Evolutionary conservation across 176 grass and related monocot genomes (phyloP), one percentile per base, ranked within the genome.

Genomic region (Bolboschoenus planiculmis): DNA sequence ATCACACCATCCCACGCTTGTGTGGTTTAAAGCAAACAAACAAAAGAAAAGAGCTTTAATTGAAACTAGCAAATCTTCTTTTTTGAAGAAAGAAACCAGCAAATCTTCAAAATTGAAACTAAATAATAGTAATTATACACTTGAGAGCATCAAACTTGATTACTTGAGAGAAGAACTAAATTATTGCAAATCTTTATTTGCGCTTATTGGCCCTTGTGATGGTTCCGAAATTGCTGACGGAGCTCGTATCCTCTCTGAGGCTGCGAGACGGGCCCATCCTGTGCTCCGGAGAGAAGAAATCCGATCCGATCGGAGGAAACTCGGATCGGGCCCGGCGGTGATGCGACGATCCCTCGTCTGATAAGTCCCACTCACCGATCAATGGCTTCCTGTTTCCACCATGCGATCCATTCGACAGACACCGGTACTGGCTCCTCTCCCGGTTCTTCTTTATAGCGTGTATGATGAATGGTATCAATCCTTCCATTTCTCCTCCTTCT

Each of bases 401-500:
- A 34, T 72, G 84, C 78, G 91, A 91, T 24, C 87, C 80, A 46
- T 75, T 87, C 18, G 87, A 76, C 50, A 87, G 68, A 84, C 85
- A 51, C 57, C 86, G 75, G 87, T 94, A 92, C 24, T 33, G 11
- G 70, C 43, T 73, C 9, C 83, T 83, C 53, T 36, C 78, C 5
- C 79, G 24, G 83, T 83, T 94, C 83, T 43, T 89, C 90, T 89
- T 97, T 85, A 97, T 81, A n/a, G 57, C 88, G 51, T 88, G 85
- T 23, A 94, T 92, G 79, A 97, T 71, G 57, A 94, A 97, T 29
- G 92, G 94, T 81, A 94, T 92, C 88, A 97, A 80, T 3, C 92
- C 94, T 44, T 97, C 92, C 94, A 97, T 97, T 47, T 47, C 40
- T 47, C 40, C 68, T 26, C 24, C 21, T 46, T 26, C 21, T 74